Base-by-base conservation (phyloP, 345 rosid genomes). In the Hypericum androsaemum region DNA sequence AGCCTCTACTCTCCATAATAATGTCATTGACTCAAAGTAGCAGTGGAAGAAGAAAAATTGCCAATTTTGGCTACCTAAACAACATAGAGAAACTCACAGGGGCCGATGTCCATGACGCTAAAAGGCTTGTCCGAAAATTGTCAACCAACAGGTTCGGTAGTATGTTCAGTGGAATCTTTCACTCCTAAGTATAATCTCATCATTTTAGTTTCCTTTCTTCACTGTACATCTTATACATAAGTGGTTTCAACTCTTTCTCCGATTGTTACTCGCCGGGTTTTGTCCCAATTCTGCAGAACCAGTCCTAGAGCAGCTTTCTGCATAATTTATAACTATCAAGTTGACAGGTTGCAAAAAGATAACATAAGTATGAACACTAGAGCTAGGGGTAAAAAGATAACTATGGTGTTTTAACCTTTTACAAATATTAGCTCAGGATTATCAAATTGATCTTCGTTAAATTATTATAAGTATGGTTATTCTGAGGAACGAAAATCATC, bases 71-170 rank as follows among this genome's bases (percentile, higher is more conserved):
- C 41, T 83, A 80, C 55, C 50, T 84, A 68, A 90, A 84, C 71
- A 81, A 70, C 76, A 75, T 90, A 41, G 95, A 84, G 63, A 90
- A 87, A 66, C 77, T 90, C 50, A 88, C 98, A 10, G 94, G 79
- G 57, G 82, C 82, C 10, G 95, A 87, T 62, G 89, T 74, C 43
- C 59, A 69, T 7, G 98, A 83, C 63, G 98, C 95, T 52, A 90
- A 84, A 74, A 80, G 66, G 63, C 88, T 90, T 63, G 78, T 84
- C 56, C 78, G 83, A 75, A 90, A 79, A 63, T 54, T 89, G 15
- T 89, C 97, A 17, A 58, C 69, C 8, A 84, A 82, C 61, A 74
- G 78, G 64, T 82, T 89, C 64, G 78, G 88, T 5, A 77, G 73
- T 39, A 60, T 89, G 68, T 70, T 86, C 36, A 82, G 67, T 65